Conservation (phyloP, 371 early-diverging fungal species). For the Lichtheimia ornata region DNA sequence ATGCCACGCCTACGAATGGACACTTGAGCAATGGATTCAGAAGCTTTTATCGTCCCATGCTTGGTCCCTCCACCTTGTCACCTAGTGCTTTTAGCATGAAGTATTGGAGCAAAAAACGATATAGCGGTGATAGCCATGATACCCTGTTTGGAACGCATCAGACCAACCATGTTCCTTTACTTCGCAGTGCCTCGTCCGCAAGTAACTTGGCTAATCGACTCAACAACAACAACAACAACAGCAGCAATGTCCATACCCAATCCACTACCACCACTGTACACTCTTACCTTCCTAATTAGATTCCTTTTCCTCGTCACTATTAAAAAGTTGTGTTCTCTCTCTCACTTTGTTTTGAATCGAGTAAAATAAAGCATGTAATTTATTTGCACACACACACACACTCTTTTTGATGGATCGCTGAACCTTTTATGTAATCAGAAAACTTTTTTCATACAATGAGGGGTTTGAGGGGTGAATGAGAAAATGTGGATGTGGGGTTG, state of each 20-base stretch:
- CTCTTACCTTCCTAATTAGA: neutral
- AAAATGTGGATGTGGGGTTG: neutral
- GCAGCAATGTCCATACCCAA: neutral
- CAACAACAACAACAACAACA: neutral
- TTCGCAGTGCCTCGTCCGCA: slow-evolving; percentile 16
- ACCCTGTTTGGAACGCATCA: slow-evolving; percentile 9
- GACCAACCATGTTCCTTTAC: slow-evolving; percentile 11
- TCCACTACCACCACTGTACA: neutral
- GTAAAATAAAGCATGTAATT: neutral
- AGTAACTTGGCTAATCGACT: slow-evolving; percentile 18
- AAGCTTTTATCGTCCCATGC: neutral
- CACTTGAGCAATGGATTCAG: neutral
- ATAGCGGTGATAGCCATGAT: slow-evolving; percentile 30
- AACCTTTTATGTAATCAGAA: too few species aligned
- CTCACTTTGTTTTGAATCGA: neutral
- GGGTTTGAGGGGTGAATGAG: neutral
- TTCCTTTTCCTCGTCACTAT: neutral
- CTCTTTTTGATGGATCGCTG: neutral
- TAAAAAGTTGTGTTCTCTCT: neutral
- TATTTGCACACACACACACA: neutral
- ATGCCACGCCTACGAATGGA: neutral
- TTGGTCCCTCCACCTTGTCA: slow-evolving; percentile 17
- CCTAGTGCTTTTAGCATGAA: slow-evolving; percentile 14
- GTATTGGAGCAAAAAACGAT: slow-evolving; percentile 31
- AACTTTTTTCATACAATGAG: slow-evolving; percentile 1